Percentiles rank a stretch among this genome's conserved stretches.
Conservation (phyloP, 371 early-diverging fungal species). For the Mucor saturninus region DNA sequence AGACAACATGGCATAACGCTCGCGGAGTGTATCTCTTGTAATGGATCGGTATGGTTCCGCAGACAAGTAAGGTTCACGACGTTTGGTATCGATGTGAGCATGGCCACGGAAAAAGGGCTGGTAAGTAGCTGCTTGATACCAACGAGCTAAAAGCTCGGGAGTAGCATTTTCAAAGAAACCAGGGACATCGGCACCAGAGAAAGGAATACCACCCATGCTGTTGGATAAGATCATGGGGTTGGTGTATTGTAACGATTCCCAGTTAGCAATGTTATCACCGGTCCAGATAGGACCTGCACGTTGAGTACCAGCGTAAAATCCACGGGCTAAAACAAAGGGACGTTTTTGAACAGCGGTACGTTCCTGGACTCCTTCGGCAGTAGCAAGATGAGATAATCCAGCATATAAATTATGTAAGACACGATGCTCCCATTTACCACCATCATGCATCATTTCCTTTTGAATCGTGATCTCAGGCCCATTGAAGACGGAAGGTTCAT, state of each 20-base stretch:
- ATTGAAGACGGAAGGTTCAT: slow-evolving; percentile 90
- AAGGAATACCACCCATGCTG: slow-evolving; percentile 75
- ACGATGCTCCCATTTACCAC: slow-evolving; percentile 77
- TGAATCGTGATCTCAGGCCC: slow-evolving; percentile 94
- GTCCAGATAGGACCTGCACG: slow-evolving; percentile 92
- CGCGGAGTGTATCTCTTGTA: slow-evolving; percentile 74
- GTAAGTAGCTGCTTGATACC: slow-evolving; percentile 91
- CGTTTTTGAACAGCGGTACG: slow-evolving; percentile 61
- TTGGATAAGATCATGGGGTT: slow-evolving; percentile 85
- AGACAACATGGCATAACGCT: slow-evolving; percentile 80
- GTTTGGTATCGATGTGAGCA: slow-evolving; percentile 93
- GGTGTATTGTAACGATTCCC: slow-evolving; percentile 79
- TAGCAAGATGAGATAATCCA: slow-evolving; percentile 61
- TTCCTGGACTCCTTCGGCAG: slow-evolving; percentile 60
- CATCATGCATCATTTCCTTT: slow-evolving; percentile 84
- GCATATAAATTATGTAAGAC: slow-evolving; percentile 92
- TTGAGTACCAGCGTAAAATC: slow-evolving; percentile 90
- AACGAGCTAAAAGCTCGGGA: slow-evolving; percentile 79
- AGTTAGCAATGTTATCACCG: slow-evolving; percentile 86
- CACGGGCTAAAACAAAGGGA: slow-evolving; percentile 89
- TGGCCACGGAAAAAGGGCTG: slow-evolving; percentile 95
- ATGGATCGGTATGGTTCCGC: slow-evolving; percentile 77
- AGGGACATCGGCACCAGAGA: slow-evolving; percentile 90
- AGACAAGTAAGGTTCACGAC: slow-evolving; percentile 95
- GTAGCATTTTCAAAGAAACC: slow-evolving; percentile 92